Evolutionary conservation across 2,329 filamentous ascomycete genomes (phyloP).

Genomic region (Epichloe aotearoae): DNA sequence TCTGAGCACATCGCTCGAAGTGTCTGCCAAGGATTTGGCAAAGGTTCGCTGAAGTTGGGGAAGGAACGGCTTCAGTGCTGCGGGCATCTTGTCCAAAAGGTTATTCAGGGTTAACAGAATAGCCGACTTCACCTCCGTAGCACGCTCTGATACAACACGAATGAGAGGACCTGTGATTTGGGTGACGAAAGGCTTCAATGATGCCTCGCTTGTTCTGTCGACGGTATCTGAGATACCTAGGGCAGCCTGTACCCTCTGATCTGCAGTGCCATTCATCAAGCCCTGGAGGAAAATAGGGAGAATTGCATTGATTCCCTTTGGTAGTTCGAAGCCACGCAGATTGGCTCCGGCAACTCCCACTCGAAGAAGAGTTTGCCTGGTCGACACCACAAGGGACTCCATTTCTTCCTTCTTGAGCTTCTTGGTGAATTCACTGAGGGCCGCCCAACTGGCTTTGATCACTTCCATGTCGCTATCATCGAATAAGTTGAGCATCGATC

Average conservation of each 20-base stretch:
- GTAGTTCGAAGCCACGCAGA: conserved; percentile 76
- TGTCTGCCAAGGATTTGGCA: conserved; percentile 87
- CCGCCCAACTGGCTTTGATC: conserved; percentile 80
- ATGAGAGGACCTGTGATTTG: conserved; percentile 97
- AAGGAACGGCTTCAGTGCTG: conserved; percentile 89
- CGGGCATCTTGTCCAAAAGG: conserved; percentile 88
- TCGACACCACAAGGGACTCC: conserved; percentile 81
- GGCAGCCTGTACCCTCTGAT: conserved; percentile 84
- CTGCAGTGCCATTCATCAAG: conserved; percentile 87
- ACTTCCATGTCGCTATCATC: conserved; percentile 74
- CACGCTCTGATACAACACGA: conserved; percentile 91
- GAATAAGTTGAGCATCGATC: conserved; percentile 80
- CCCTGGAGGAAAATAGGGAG: conserved; percentile 95
- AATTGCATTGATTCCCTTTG: conserved; percentile 94
- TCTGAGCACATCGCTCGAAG: conserved; percentile 77
- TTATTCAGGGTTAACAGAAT: conserved; percentile 93
- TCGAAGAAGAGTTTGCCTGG: conserved; percentile 71
- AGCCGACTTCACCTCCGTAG: conserved; percentile 89
- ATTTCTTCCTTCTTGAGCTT: conserved; percentile 93
- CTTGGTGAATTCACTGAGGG: conserved; percentile 76
- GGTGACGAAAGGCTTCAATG: conserved; percentile 88
- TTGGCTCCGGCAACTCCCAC: conserved; percentile 78
- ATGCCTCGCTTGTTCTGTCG: conserved; percentile 76
- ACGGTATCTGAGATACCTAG: conserved; percentile 92
- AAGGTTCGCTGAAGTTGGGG: conserved; percentile 95